Base-by-base conservation (phyloP, 306 rosid genomes). In the Potentilla sterilis region DNA sequence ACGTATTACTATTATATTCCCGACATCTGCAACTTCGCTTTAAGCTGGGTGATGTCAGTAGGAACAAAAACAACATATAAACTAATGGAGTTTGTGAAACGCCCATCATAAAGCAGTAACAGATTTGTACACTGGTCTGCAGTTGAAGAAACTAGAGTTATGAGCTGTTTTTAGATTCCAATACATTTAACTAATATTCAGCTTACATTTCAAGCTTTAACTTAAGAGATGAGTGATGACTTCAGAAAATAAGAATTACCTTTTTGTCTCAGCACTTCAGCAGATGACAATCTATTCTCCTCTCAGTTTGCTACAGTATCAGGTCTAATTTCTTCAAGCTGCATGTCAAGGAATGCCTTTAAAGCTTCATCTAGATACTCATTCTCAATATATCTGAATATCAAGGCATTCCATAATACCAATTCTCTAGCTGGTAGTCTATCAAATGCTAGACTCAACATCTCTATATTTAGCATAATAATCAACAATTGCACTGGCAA, bases 401-500 rank as follows among this genome's bases (percentile, higher is more conserved):
- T 81, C 59, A 85, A 40, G 37, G 88, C 82, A 72, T 81, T 85
- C 87, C 85, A 84, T 6, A 70, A 69, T 38, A 84, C 38, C 41
- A 78, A 57, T 75, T 84, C 87, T 54, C 78, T 77, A 28, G 59
- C 28, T 3, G 57, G 40, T 49, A 81, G 67, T 44, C 81, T 64
- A 35, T 55, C 4, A 34, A 84, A 81, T 48, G 71, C 83, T 78
- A 12, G 85, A 70, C 51, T 75, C 81, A 0, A 75, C 61, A 32
- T 81, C 88, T 70, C 52, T 55, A 70, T 83, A 75, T 76, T 81
- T 84, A 4, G 80, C 85, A 78, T 84, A 78, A 75, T 81, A 44
- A 84, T 78, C 87, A 71, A 81, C 83, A 13, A 84, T 74, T 16
- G 87, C 79, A 47, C 80, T 62, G 10, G 82, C 82, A 46, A 84